A percentile compares a stretch with the other conserved stretches of the same genome.
phyloP scores from a whole-genome alignment of 805 yeast genomes.

The Yarrowia keelungensis region DNA sequence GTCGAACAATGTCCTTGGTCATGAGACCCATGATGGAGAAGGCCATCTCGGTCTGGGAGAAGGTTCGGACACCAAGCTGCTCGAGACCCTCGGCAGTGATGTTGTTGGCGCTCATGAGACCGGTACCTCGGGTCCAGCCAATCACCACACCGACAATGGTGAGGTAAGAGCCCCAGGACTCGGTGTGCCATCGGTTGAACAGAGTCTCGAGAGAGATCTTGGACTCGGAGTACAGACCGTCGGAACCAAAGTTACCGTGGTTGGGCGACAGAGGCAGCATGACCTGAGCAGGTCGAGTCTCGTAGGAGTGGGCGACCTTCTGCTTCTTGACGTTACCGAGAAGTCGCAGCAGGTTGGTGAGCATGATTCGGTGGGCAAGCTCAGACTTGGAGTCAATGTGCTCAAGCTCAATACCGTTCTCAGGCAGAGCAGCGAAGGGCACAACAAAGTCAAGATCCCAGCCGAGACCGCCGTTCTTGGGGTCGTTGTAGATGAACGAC shows the following conservation, averaged over 20 bases:
- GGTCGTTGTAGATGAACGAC: slow-evolving; percentile 82
- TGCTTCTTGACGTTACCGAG: slow-evolving; percentile 88
- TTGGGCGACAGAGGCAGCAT: slow-evolving; percentile 96
- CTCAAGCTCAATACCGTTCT: slow-evolving; percentile 95
- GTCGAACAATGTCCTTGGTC: slow-evolving; percentile 81
- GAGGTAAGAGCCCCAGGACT: slow-evolving; percentile 92
- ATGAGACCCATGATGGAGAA: slow-evolving; percentile 94
- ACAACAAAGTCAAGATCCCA: slow-evolving; percentile 97
- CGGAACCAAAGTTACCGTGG: slow-evolving; percentile 98
- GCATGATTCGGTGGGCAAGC: slow-evolving; percentile 98
- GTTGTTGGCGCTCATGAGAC: slow-evolving; percentile 97
- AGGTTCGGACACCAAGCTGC: slow-evolving; percentile 93
- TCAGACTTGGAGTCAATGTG: slow-evolving; percentile 93
- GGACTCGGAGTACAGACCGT: slow-evolving; percentile 98
- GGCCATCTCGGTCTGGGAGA: slow-evolving; percentile 99
- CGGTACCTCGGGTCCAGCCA: slow-evolving; percentile 99
- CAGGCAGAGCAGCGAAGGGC: slow-evolving; percentile 99
- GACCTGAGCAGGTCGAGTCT: slow-evolving; percentile 98
- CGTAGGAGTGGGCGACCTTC: slow-evolving; percentile 75
- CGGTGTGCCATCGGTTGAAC: slow-evolving; percentile 99
- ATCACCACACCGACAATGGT: slow-evolving; percentile 98
- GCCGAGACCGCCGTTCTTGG: slow-evolving; percentile 87
- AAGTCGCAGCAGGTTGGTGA: slow-evolving; percentile 90
- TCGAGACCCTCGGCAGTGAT: slow-evolving; percentile 98
- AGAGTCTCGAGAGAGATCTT: slow-evolving; percentile 93